phyloP scores from a whole-genome alignment of 441 rosid species.

The Populus hybrid region DNA sequence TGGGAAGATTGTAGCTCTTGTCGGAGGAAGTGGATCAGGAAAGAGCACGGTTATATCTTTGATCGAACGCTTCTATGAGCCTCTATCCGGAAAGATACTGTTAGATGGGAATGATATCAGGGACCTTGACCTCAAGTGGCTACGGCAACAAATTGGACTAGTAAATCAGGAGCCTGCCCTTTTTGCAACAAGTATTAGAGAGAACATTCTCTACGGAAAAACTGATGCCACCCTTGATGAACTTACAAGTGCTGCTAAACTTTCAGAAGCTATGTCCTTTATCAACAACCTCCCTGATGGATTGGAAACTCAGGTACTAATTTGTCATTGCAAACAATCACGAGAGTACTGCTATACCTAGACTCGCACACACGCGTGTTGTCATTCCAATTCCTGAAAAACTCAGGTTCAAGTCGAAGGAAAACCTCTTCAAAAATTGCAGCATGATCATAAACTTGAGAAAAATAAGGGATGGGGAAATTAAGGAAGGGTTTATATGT shows the following conservation, averaged over 20 bases:
- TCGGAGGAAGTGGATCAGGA: slow-evolving; percentile 75
- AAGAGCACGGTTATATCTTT: slow-evolving; percentile 68
- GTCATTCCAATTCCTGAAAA: neutral
- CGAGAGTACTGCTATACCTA: neutral
- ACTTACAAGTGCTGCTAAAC: slow-evolving; percentile 59
- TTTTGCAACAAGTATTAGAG: slow-evolving; percentile 63
- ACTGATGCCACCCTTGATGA: slow-evolving; percentile 56
- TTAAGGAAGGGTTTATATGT: neutral
- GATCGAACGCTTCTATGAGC: slow-evolving; percentile 68
- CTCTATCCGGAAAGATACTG: slow-evolving; percentile 42
- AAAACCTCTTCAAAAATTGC: neutral
- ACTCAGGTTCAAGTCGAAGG: neutral
- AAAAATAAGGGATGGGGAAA: neutral
- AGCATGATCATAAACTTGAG: neutral
- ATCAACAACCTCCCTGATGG: slow-evolving; percentile 91
- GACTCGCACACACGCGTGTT: neutral
- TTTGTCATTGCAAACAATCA: neutral
- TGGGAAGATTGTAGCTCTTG: slow-evolving; percentile 68
- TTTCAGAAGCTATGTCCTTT: slow-evolving; percentile 79
- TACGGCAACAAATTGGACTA: slow-evolving; percentile 61
- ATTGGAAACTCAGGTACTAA: slow-evolving; percentile 47
- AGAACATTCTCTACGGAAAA: slow-evolving; percentile 73
- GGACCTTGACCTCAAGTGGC: slow-evolving; percentile 64
- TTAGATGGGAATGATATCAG: slow-evolving; percentile 52
- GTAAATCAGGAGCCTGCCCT: slow-evolving; percentile 81